A percentile compares a stretch with the other conserved stretches of the same genome.
These are phyloP conservation scores for Ceratocystis destructans DNA, from an alignment of 2,329 filamentous ascomycete genomes.

Conservation along the genomic window DNA sequence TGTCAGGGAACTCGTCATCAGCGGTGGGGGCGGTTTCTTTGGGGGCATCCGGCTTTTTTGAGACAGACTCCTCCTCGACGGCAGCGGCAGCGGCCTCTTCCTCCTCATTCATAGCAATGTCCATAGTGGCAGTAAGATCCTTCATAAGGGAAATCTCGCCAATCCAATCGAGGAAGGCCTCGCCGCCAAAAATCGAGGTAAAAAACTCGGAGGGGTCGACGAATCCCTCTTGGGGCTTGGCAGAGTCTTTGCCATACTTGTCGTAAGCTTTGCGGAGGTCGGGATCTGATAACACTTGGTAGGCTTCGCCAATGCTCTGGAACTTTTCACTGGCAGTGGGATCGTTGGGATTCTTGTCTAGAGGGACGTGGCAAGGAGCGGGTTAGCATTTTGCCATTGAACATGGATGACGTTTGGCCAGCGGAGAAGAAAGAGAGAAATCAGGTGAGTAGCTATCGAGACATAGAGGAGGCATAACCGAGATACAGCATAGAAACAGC, in stretches of 20 bases:
- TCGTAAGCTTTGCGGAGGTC: constrained; percentile 87
- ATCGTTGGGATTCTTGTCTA: constrained; percentile 96
- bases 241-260: constrained; percentile 90
- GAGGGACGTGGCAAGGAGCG: background rate
- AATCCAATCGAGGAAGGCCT: constrained; percentile 91
- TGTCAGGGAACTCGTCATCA: constrained; percentile 42
- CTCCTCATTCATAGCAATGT: constrained; percentile 76
- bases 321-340: constrained; percentile 89
- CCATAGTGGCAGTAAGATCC: constrained; percentile 94
- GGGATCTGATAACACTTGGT: constrained; percentile 72
- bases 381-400: constrained; percentile 5
- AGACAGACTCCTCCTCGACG: constrained; percentile 25
- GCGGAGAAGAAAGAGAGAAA: background rate
- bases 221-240: constrained; percentile 82
- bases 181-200: constrained; percentile 93
- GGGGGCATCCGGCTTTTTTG: constrained; percentile 32
- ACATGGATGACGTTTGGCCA: background rate
- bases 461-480: background rate
- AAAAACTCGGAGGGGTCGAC: constrained; percentile 97
- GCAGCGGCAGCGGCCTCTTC: constrained; percentile 53
- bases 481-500: background rate
- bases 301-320: constrained; percentile 66
- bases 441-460: background rate
- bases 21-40: constrained; percentile 25
- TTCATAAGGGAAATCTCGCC: constrained; percentile 98